Evolutionary conservation across 805 yeast genomes (phyloP), one percentile per base, ranked within the genome.

Genomic region (Lipomyces starkeyi): DNA sequence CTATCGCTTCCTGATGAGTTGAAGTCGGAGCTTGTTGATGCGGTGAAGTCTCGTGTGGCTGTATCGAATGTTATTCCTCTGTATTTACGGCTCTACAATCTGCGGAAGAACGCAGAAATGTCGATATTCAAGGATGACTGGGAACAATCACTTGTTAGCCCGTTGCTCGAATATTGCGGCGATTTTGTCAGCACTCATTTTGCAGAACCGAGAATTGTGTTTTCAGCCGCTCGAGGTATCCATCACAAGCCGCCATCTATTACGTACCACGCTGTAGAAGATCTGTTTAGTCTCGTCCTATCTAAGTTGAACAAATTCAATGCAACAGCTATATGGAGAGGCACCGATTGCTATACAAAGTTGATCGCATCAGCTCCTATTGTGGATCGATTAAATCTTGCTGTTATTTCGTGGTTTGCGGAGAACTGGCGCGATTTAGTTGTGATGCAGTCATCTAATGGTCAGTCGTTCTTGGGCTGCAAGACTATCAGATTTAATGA

Each of bases 291-390:
- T 6, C 6, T 37, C 7, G 68, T 67, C 6, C 11, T 61, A 25
- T 20, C 58, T 6, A 57, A 55, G 29, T 4, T 65, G 14, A 29
- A 25, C n/a, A 58, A 22, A 11, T 7, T 20, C 34, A 69, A 67
- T 34, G 72, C 71, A 32, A 58, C 71, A 14, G 64, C 61, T 8
- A 55, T 67, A 14, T 69, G 72, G 72, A 56, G 72, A 14, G 72
- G 71, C 7, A 60, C 64, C 6, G 72, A 69, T 25, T 69, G 72
- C 57, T 58, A 62, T 25, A 32, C 63, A 14, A 69, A 69, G 47
- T 52, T 69, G 53, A 32, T 60, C 7, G 55, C 66, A 8, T 13
- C 64, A 8, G 57, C 66, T 20, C 64, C 71, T 11, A 56, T 62
- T 17, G 55, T 69, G 35, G 68, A 64, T 20, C 29, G 34, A 29